phyloP scores from a whole-genome alignment of 208 protist genomes.

The Plasmodiophora brassicae region DNA sequence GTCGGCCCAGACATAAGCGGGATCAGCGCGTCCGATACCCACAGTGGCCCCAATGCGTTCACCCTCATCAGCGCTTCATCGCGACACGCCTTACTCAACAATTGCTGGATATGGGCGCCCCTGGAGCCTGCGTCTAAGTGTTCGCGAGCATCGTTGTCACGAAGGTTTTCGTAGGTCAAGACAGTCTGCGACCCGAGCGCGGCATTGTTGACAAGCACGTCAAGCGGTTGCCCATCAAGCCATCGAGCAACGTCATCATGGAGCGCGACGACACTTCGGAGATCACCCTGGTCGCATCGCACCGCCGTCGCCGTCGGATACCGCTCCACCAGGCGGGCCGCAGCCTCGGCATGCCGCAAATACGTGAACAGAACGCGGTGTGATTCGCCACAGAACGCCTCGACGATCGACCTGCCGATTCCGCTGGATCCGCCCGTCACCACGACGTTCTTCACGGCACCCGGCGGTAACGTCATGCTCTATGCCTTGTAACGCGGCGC shows the following conservation, averaged over 20 bases:
- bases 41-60: neutral
- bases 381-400: neutral
- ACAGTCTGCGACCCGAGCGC: neutral
- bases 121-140: neutral
- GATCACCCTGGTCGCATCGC: neutral
- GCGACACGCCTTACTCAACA: neutral
- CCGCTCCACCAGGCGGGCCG: neutral
- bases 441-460: too few species aligned
- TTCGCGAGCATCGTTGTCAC: neutral
- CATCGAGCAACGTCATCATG: neutral
- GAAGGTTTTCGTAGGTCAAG: neutral
- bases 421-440: neutral
- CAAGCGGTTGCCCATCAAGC: neutral
- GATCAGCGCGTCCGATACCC: neutral
- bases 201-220: constrained; percentile 1
- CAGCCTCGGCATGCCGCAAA: neutral
- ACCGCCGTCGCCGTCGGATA: neutral
- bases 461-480: too few species aligned
- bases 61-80: constrained; percentile 18
- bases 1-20: neutral
- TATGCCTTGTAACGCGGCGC: too few species aligned
- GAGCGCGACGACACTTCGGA: neutral
- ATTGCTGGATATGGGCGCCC: neutral
- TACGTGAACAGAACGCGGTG: constrained; percentile 3
- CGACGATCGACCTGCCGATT: neutral